Conservation (phyloP, 2,329 filamentous ascomycete genomes). For the Lachnellula cervina region DNA sequence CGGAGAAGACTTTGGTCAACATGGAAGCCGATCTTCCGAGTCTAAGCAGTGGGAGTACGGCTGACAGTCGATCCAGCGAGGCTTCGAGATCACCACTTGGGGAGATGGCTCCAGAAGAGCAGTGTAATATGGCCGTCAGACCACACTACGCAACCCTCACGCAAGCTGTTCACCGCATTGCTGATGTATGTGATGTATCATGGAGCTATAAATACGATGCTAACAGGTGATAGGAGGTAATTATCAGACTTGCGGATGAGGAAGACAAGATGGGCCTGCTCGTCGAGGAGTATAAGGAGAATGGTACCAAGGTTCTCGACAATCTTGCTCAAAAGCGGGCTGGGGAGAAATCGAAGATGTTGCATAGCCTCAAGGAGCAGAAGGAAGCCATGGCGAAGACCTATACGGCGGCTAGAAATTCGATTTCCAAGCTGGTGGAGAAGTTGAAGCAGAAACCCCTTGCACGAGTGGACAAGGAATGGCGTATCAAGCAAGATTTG, state of each 20-base stretch:
- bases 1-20: constrained; percentile 20
- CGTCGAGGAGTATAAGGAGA: constrained; percentile 27
- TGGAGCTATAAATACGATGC: not conserved
- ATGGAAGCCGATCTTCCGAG: constrained; percentile 7
- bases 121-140: constrained; percentile 26
- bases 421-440: constrained; percentile 11
- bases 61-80: constrained; percentile 11
- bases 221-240: constrained; percentile 28
- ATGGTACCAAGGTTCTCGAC: constrained; percentile 24
- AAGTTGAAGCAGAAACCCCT: constrained; percentile 15
- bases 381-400: constrained; percentile 18
- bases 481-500: constrained; percentile 22
- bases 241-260: constrained; percentile 25
- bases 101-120: constrained; percentile 10
- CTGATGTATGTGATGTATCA: constrained; percentile 24
- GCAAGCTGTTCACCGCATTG: constrained; percentile 26
- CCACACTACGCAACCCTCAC: constrained; percentile 27
- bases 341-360: constrained; percentile 14
- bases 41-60: constrained; percentile 14
- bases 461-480: constrained; percentile 18
- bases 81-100: constrained; percentile 12
- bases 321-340: constrained; percentile 15
- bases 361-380: constrained; percentile 13
- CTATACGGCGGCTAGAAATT: constrained; percentile 17
- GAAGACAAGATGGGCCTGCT: constrained; percentile 28